Evolutionary conservation across 2,329 filamentous ascomycete genomes (phyloP).

Genomic region (Aspergillus glaucus): DNA sequence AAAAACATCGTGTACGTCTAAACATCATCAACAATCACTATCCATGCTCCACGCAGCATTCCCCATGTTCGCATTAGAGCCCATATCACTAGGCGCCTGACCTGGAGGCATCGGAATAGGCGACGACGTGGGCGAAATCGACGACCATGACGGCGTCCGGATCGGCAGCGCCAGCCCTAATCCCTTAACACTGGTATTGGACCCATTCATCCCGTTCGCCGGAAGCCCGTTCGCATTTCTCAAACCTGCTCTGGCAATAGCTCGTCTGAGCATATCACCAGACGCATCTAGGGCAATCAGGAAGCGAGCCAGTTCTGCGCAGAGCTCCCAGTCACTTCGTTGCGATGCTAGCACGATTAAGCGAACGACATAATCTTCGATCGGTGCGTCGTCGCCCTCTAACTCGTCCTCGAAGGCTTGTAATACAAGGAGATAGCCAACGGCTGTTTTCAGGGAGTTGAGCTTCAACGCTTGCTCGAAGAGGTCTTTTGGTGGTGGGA

Average conservation of each 20-base stretch:
- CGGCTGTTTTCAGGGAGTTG: constrained; percentile 86
- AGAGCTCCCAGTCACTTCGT: constrained; percentile 89
- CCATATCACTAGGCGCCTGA: constrained; percentile 4
- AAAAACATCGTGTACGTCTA: background rate
- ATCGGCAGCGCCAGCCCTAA: constrained; percentile 28
- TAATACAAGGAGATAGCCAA: constrained; percentile 89
- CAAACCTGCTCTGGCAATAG: constrained; percentile 38
- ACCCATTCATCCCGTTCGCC: constrained; percentile 15
- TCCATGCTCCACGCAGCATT: background rate
- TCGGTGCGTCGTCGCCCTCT: constrained; percentile 47
- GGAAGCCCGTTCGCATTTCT: constrained; percentile 11
- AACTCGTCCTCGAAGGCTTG: constrained; percentile 64
- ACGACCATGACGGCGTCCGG: constrained; percentile 27
- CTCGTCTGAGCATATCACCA: constrained; percentile 62
- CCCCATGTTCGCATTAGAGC: background rate
- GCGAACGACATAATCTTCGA: constrained; percentile 59
- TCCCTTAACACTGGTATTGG: constrained; percentile 24
- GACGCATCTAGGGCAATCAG: constrained; percentile 84
- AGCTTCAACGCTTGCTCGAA: constrained; percentile 87
- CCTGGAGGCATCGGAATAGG: constrained; percentile 13
- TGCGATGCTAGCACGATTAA: constrained; percentile 73
- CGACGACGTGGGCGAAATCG: constrained; percentile 24
- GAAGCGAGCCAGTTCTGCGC: constrained; percentile 91
- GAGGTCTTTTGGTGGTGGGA: constrained; percentile 82
- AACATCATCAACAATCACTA: background rate